Percentiles rank a stretch among this genome's conserved stretches.
These are phyloP conservation scores for Moniliella sp. DNA, from an alignment of 1,284 basidiomycete species.

Conservation along the genomic window DNA sequence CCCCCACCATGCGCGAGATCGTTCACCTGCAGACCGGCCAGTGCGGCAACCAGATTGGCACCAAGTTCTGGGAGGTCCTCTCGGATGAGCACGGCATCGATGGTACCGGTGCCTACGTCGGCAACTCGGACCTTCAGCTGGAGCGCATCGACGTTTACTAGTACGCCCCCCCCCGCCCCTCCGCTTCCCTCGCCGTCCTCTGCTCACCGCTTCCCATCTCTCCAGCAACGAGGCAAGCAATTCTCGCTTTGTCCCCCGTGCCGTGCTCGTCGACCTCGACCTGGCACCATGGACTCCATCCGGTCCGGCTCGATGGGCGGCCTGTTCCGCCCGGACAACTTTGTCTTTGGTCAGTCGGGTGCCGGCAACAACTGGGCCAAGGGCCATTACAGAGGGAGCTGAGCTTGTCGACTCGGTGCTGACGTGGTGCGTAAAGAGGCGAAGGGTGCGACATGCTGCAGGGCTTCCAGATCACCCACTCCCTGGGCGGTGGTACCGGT, in stretches of 20 bases:
- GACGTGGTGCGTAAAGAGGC: conserved; percentile 37
- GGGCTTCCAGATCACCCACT: conserved; percentile 80
- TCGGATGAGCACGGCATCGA: conserved; percentile 94
- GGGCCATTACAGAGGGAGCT: conserved; percentile 41
- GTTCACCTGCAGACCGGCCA: conserved; percentile 34
- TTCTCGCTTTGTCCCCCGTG: conserved; percentile 74
- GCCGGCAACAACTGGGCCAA: conserved; percentile 88
- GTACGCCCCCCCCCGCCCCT: too few relatives aligned
- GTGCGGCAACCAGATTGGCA: conserved; percentile 44
- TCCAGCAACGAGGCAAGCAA: conserved; percentile 27
- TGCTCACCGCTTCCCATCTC: too few relatives aligned
- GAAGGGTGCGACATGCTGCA: conserved; percentile 70
- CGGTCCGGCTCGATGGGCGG: conserved; percentile 47
- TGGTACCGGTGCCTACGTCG: conserved; percentile 68
- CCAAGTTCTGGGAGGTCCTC: conserved; percentile 94
- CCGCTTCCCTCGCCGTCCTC: too few relatives aligned
- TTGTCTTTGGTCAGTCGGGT: conserved; percentile 41
- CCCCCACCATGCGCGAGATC: background rate
- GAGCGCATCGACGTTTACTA: conserved; percentile 54
- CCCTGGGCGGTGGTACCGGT: conserved; percentile 59
- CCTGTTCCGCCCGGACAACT: conserved; percentile 75
- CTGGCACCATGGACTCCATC: conserved; percentile 58
- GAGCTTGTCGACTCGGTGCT: conserved; percentile 65
- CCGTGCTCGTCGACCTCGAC: conserved; percentile 77
- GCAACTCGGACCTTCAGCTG: conserved; percentile 79